Conservation (phyloP, 1,139 yeast genomes). For the Scheffersomyces parashehatae region DNA sequence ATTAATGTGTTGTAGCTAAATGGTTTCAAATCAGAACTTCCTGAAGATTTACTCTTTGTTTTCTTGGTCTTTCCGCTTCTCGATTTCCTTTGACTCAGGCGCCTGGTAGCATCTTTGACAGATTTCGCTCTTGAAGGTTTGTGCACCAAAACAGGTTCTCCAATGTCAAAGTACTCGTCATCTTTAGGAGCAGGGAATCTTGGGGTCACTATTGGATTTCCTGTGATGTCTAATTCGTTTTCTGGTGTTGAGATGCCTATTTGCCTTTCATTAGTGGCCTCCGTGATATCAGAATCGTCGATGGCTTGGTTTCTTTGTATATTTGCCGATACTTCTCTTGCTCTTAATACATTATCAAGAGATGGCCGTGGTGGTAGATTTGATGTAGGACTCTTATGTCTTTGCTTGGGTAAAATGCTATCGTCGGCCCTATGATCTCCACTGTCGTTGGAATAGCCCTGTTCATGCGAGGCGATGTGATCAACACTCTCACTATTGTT, state of each 20-base stretch:
- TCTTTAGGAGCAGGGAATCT: slow-evolving; percentile 14
- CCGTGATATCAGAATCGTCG: not conserved
- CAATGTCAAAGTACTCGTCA: slow-evolving; percentile 43
- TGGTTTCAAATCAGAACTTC: slow-evolving; percentile 36
- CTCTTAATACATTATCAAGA: slow-evolving; percentile 28
- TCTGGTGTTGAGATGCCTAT: slow-evolving; percentile 1
- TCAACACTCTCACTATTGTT: no score
- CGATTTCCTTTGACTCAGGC: slow-evolving; percentile 7
- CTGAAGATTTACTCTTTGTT: slow-evolving; percentile 11
- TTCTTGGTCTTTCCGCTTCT: slow-evolving; percentile 18
- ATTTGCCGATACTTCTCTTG: slow-evolving; percentile 32
- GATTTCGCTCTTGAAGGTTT: slow-evolving; percentile 36
- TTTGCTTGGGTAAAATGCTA: not conserved
- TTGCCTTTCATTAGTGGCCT: not conserved
- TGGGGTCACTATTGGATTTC: slow-evolving; percentile 1
- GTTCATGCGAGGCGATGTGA: no score
- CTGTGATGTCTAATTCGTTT: not conserved
- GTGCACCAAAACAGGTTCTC: slow-evolving; percentile 34
- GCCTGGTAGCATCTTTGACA: slow-evolving; percentile 32
- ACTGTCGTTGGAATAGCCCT: no score
- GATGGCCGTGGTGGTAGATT: slow-evolving; percentile 42
- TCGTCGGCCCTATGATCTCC: no score
- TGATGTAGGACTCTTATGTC: slow-evolving; percentile 6
- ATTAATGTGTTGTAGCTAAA: slow-evolving; percentile 61
- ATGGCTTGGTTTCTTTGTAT: slow-evolving; percentile 3